These are phyloP conservation scores for Epichloe gansuensis DNA, from an alignment of 2,329 filamentous ascomycete species.

Conservation along the genomic window DNA sequence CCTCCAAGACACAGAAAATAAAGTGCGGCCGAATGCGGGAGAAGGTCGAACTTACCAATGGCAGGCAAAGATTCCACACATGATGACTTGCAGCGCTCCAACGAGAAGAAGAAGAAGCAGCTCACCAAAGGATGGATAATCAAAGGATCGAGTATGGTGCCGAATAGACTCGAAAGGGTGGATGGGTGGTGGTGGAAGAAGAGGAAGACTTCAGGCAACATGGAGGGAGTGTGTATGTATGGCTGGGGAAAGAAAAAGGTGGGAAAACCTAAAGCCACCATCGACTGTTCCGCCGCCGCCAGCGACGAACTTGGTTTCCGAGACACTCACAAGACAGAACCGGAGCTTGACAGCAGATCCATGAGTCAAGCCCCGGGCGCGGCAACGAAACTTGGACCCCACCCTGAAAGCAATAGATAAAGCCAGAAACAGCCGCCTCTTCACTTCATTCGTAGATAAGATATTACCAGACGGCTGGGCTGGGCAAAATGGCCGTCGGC, in stretches of 20 bases:
- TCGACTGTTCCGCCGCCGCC: background rate
- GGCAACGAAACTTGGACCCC: slow-evolving; percentile 4
- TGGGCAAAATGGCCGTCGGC: background rate
- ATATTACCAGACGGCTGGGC: too few relatives aligned
- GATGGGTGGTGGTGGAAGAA: slow-evolving; percentile 2
- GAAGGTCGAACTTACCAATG: slow-evolving; percentile 52
- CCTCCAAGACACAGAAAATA: slow-evolving; percentile 13
- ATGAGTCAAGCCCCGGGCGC: slow-evolving; percentile 9
- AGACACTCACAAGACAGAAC: background rate
- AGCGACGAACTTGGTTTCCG: background rate
- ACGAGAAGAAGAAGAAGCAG: slow-evolving; percentile 2
- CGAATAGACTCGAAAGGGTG: background rate
- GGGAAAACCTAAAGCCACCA: slow-evolving; percentile 1
- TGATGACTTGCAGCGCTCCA: slow-evolving; percentile 34
- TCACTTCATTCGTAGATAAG: too few relatives aligned
- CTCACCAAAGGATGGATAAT: background rate
- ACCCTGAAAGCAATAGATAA: background rate
- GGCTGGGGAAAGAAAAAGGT: background rate
- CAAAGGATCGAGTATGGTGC: background rate
- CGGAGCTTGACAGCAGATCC: background rate
- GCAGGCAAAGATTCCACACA: slow-evolving; percentile 97
- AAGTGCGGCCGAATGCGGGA: slow-evolving; percentile 1
- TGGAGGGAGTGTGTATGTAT: background rate
- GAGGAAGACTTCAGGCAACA: background rate
- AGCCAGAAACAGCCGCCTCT: background rate